Evolutionary conservation across 306 rosid genomes (phyloP).

Genomic region (Herpetospermum pedunculosum): DNA sequence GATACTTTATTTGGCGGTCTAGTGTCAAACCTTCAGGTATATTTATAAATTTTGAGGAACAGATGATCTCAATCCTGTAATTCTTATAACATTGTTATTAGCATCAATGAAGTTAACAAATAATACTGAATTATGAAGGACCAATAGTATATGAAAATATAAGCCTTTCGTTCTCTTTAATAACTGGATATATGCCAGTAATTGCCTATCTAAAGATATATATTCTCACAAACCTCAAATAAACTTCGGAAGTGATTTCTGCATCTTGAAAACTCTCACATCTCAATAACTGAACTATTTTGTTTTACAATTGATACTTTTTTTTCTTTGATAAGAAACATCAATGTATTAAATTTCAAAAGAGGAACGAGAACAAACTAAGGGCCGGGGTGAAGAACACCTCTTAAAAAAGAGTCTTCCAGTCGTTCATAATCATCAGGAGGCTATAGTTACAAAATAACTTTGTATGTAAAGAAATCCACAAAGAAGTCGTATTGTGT

Average conservation of each 20-base stretch:
- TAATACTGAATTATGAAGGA: neutral
- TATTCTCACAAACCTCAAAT: neutral
- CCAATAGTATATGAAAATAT: neutral
- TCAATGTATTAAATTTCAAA: too few relatives aligned
- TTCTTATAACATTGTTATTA: neutral
- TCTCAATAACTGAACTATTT: neutral
- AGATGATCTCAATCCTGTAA: neutral
- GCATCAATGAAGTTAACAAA: neutral
- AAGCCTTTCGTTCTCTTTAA: neutral
- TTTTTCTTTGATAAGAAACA: too few relatives aligned
- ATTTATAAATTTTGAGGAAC: neutral
- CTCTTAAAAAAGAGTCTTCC: too few relatives aligned
- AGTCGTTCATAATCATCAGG: too few relatives aligned
- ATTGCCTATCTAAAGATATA: neutral
- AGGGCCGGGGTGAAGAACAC: too few relatives aligned
- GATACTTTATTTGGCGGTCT: constrained; percentile 93
- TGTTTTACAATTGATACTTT: neutral
- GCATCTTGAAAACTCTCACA: neutral
- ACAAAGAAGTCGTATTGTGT: too few relatives aligned
- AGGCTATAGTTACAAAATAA: too few relatives aligned
- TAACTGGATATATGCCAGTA: neutral
- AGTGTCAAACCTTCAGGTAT: constrained; percentile 95
- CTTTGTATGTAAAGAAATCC: too few relatives aligned
- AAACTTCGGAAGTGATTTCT: neutral
- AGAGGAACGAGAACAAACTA: too few relatives aligned